These are phyloP conservation scores for Vicia faba DNA, from an alignment of 306 rosid genomes.

Conservation along the genomic window DNA sequence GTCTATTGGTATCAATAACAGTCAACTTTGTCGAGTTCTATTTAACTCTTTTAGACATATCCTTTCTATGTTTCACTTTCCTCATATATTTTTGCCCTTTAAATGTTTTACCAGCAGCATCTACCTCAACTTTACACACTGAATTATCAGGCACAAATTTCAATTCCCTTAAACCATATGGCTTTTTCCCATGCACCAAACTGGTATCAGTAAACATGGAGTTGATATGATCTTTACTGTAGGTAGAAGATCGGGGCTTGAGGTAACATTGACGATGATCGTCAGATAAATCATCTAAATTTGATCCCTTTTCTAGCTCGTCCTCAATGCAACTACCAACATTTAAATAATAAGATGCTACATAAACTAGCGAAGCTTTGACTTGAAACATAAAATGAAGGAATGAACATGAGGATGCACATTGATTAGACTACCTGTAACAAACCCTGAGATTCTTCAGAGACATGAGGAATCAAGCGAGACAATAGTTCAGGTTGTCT, in stretches of 20 bases:
- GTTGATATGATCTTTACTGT: slow-evolving; percentile 35
- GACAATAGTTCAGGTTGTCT: slow-evolving; percentile 64
- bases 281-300: neutral
- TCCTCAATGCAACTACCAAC: slow-evolving; percentile 43
- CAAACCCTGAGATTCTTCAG: slow-evolving; percentile 45
- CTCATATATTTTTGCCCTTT: slow-evolving; percentile 34
- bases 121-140: neutral
- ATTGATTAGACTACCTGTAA: too few species aligned
- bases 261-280: slow-evolving; percentile 4
- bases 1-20: slow-evolving; percentile 25
- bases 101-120: neutral
- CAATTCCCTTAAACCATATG: neutral
- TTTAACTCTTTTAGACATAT: slow-evolving; percentile 23
- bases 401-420: too few species aligned
- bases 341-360: too few species aligned
- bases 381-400: neutral
- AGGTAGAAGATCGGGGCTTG: slow-evolving; percentile 1
- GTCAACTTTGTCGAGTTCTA: slow-evolving; percentile 50
- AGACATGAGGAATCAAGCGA: slow-evolving; percentile 58
- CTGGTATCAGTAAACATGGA: slow-evolving; percentile 60
- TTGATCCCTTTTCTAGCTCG: slow-evolving; percentile 39
- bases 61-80: slow-evolving; percentile 43
- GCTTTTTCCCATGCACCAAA: slow-evolving; percentile 27
- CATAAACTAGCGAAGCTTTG: neutral
- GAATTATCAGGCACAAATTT: neutral